Base-by-base conservation (phyloP, 1,284 basidiomycete species). In the Tausonia pullulans region DNA sequence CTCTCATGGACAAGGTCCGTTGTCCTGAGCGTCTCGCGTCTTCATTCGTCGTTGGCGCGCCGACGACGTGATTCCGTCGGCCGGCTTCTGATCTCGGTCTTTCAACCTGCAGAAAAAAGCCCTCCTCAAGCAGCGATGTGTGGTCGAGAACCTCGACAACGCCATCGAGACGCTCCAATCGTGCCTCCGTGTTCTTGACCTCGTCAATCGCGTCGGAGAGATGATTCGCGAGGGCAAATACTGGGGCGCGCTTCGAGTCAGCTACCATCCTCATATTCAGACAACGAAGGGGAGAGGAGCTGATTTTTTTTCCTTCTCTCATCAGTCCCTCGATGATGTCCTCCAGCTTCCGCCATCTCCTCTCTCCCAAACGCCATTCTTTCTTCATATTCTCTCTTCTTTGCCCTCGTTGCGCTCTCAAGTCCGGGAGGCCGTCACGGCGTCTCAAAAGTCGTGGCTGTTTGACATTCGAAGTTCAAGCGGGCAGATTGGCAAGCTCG, bases 391-490 rank as follows among this genome's bases (percentile, higher is more conserved):
- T 69, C 79, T 96, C 41, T 90, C 90, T 0, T 93, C 92, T 0
- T 78, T 98, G 43, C 96, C 96, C 0, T 93, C 92, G 0, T 81
- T 95, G 58, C 86, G 93, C 7, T 79, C 82, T 27, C 88, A 92
- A 69, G 90, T 99, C 72, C 91, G 94, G 74, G 87, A 90, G 70
- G 88, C 90, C 0, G 96, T 98, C 2, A 95, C 90, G 0, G 87
- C 91, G 0, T 90, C 93, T 7, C 88, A 93, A 79, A 98, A 98
- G 74, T 88, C 96, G 68, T 99, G 96, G 96, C 79, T 99, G 41
- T 85, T 95, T 62, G 92, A 98, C 71, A 93, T 98, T 64, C 81
- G 96, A 61, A 93, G 97, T 70, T 84, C 89, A 67, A 90, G 88
- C 64, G 84, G 87, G 0, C 83, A 88, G 58, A 88, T 99, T 1